phyloP scores from a whole-genome alignment of 495 filamentous ascomycete genomes.

The Penicillium coffeae region DNA sequence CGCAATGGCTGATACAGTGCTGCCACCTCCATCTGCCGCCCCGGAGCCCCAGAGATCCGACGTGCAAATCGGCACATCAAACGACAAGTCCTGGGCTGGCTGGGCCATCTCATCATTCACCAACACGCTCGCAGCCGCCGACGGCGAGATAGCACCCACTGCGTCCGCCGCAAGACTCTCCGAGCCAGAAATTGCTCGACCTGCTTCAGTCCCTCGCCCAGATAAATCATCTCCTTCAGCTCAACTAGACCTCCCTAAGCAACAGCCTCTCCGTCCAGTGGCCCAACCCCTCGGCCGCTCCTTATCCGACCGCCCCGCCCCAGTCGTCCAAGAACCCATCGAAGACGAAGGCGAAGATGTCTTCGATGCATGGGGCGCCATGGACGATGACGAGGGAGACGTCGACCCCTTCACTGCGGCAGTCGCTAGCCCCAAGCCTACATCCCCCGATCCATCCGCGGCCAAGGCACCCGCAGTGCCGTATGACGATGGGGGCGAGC shows the following conservation, averaged over 20 bases:
- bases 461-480: conserved; percentile 38
- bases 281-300: conserved; percentile 41
- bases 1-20: conserved; percentile 74
- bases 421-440: conserved; percentile 30
- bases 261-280: conserved; percentile 31
- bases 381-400: conserved; percentile 56
- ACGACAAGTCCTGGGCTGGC: conserved; percentile 78
- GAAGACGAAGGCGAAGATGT: conserved; percentile 54
- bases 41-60: conserved; percentile 40
- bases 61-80: conserved; percentile 71
- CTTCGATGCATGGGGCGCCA: conserved; percentile 67
- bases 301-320: conserved; percentile 38
- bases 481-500: conserved; percentile 80
- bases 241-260: conserved; percentile 33
- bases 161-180: conserved; percentile 26
- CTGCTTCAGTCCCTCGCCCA: conserved; percentile 45
- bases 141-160: conserved; percentile 72
- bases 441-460: conserved; percentile 27
- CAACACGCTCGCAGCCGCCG: conserved; percentile 79
- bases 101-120: conserved; percentile 99
- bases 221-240: conserved; percentile 50
- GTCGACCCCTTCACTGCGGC: conserved; percentile 47
- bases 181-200: conserved; percentile 32
- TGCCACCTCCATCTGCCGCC: conserved; percentile 45
- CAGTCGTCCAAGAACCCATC: conserved; percentile 37